phyloP scores from a whole-genome alignment of 2,329 filamentous ascomycete species.

The Lasiodiplodia sp. region DNA sequence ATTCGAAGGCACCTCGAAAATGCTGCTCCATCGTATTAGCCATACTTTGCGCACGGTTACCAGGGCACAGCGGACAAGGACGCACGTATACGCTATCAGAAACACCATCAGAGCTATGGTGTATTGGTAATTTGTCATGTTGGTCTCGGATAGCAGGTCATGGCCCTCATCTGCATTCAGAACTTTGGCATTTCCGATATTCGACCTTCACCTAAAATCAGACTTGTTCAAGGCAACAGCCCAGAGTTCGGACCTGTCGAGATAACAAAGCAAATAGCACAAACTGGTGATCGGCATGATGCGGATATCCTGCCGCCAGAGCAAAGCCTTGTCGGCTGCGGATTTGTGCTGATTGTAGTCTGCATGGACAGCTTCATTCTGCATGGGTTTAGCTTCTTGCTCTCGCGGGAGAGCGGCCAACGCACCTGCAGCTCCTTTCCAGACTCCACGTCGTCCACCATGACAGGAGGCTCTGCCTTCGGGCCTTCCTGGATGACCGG shows the following conservation, averaged over 20 bases:
- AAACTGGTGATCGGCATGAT: slow-evolving; percentile 69
- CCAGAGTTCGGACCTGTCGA: slow-evolving; percentile 57
- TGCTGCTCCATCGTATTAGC: slow-evolving; percentile 21
- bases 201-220: slow-evolving; percentile 11
- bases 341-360: slow-evolving; percentile 28
- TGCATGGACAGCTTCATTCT: slow-evolving; percentile 20
- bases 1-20: slow-evolving; percentile 63
- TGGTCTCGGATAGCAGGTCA: slow-evolving; percentile 68
- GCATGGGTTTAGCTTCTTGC: neutral
- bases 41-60: too few species aligned
- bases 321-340: slow-evolving; percentile 23
- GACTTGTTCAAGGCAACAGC: neutral
- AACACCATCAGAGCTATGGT: slow-evolving; percentile 41
- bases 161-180: slow-evolving; percentile 67
- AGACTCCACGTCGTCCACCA: slow-evolving; percentile 15
- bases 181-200: slow-evolving; percentile 62
- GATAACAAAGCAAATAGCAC: slow-evolving; percentile 73
- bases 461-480: slow-evolving; percentile 11
- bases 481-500: slow-evolving; percentile 19
- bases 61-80: neutral
- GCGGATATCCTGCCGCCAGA: slow-evolving; percentile 61
- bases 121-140: slow-evolving; percentile 67
- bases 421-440: slow-evolving; percentile 4
- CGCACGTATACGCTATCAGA: slow-evolving; percentile 38
- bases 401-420: neutral